Evolutionary conservation across 1,139 yeast species (phyloP).

Genomic region (Pichia sp.): DNA sequence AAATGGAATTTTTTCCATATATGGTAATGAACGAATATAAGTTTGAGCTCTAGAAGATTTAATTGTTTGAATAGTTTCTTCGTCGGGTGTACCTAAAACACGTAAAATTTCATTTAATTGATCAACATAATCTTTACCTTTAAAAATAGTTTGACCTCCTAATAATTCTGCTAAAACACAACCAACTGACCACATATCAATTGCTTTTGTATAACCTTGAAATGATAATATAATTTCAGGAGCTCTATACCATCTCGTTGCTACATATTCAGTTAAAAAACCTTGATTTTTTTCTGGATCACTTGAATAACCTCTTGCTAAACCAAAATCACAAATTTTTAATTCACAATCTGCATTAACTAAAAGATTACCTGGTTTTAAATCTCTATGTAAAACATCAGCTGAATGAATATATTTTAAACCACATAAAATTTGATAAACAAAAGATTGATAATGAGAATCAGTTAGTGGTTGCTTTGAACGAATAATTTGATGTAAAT

Average conservation of each 20-base stretch:
- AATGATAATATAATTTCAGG: slow-evolving; percentile 95
- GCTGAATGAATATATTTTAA: slow-evolving; percentile 93
- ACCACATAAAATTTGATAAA: slow-evolving; percentile 90
- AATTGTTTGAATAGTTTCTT: slow-evolving; percentile 71
- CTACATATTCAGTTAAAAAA: slow-evolving; percentile 91
- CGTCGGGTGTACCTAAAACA: slow-evolving; percentile 86
- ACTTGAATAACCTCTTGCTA: slow-evolving; percentile 89
- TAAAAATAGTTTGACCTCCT: slow-evolving; percentile 87
- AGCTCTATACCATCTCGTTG: slow-evolving; percentile 97
- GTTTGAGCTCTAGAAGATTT: slow-evolving; percentile 90
- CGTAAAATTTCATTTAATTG: slow-evolving; percentile 84
- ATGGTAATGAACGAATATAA: slow-evolving; percentile 81
- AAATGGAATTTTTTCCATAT: slow-evolving; percentile 77
- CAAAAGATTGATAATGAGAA: slow-evolving; percentile 87
- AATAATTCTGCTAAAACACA: slow-evolving; percentile 90
- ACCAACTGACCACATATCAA: slow-evolving; percentile 96
- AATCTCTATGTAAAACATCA: slow-evolving; percentile 87
- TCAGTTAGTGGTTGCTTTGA: slow-evolving; percentile 93
- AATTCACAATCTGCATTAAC: slow-evolving; percentile 96
- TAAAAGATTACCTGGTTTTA: slow-evolving; percentile 87
- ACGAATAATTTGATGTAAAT: slow-evolving; percentile 92
- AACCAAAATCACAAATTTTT: slow-evolving; percentile 93
- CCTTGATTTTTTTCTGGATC: slow-evolving; percentile 85
- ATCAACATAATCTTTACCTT: slow-evolving; percentile 94
- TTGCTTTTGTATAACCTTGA: slow-evolving; percentile 90